These are phyloP conservation scores for Ampelomyces quisqualis DNA, from an alignment of 2,329 filamentous ascomycete species.

Conservation along the genomic window DNA sequence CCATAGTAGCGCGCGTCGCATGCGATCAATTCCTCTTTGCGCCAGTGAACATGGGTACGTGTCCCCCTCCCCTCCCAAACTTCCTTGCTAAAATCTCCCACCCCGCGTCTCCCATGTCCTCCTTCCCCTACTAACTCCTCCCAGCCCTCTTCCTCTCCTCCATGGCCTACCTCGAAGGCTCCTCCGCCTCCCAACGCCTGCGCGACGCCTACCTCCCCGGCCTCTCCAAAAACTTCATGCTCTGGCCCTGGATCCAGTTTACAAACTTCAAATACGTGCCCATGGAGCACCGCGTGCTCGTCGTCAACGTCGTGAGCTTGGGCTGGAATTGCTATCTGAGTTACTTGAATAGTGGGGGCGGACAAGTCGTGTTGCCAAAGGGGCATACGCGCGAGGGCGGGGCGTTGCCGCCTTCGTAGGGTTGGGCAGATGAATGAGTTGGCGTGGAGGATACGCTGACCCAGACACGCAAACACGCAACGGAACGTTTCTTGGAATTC, in stretches of 20 bases:
- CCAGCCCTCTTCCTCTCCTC: constrained; percentile 68
- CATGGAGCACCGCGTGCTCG: constrained; percentile 76
- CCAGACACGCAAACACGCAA: too few relatives aligned
- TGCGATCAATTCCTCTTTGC: constrained; percentile 80
- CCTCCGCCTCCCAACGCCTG: constrained; percentile 66
- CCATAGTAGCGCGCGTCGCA: constrained; percentile 75
- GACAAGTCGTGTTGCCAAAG: constrained; percentile 12
- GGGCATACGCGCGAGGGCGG: constrained; percentile 27
- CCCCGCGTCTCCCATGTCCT: not conserved
- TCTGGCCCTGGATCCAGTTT: constrained; percentile 84
- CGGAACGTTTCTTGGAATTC: too few relatives aligned
- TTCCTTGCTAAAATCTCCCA: not conserved
- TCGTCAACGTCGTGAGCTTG: constrained; percentile 72
- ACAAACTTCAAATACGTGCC: constrained; percentile 88
- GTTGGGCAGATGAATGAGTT: not conserved
- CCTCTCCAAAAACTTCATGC: constrained; percentile 78
- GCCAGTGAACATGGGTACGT: constrained; percentile 67
- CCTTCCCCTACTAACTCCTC: not conserved
- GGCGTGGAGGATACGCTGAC: too few relatives aligned
- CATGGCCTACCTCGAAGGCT: constrained; percentile 81
- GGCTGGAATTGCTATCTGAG: constrained; percentile 49
- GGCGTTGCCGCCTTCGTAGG: constrained; percentile 28
- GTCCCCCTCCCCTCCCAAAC: constrained; percentile 23
- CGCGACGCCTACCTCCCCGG: constrained; percentile 68
- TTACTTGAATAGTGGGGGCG: constrained; percentile 40